Evolutionary conservation across 2,329 filamentous ascomycete species (phyloP), one percentile per base, ranked within the genome.

Genomic region (Apiospora sp.): DNA sequence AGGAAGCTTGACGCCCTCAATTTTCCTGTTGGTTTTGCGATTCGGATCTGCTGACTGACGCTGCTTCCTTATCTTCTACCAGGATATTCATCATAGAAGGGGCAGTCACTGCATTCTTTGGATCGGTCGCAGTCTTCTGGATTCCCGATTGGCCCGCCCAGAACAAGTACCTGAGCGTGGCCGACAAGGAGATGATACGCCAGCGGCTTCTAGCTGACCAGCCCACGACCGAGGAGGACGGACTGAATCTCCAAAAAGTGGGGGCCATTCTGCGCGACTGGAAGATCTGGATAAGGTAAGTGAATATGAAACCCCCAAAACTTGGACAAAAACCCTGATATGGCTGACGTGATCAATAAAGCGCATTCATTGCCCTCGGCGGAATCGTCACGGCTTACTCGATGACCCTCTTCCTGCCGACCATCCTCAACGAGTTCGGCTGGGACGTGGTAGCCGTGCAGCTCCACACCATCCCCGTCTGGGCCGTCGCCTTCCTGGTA

Each of bases 101-200:
- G 0, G 76, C 82, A 0, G 76, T 77, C 12, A 84, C 84, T 19
- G 78, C 81, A 0, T 73, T 77, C 30, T 67, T 83, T 2, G 78
- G 81, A 0, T 68, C 82, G 70, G 72, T 77, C 24, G 77, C 80
- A 5, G 80, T 82, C 72, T 85, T 83, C 76, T 79, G 87, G 72
- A 85, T 89, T 16, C 84, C 83, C 44, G 88, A 89, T 77, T 87
- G 84, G 75, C 87, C 87, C 0, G 80, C 82, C 19, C 83, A 81
- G n/a, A 84, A 85, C 46, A 81, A 80, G 6, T 88, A 86, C 79
- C 81, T 89, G 16, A 83, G 79, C 5, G 74, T 81, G 3, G 77
- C 83, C 1, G 85, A 88, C 74, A 83, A 80, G 41, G 73, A 74
- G 5, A 80, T 81, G 41, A 75, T 84, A 3, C 74, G 77, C 27